phyloP scores from a whole-genome alignment of 169 alveolate species.

The Babesia caballi region DNA sequence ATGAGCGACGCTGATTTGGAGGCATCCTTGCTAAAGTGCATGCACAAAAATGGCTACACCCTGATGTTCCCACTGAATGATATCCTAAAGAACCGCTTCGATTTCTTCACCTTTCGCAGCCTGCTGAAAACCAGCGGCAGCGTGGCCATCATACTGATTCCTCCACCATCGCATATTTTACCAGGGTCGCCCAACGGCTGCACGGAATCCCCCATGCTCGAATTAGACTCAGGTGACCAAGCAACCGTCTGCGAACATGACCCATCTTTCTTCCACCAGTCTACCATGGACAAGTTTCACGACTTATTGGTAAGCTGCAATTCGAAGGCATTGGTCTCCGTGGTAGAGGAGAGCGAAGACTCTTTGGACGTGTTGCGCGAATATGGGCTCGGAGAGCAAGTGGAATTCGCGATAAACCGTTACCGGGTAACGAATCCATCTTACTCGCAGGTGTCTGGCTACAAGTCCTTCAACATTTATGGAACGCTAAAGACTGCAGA shows the following conservation, averaged over 20 bases:
- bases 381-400: neutral
- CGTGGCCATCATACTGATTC: neutral
- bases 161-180: constrained; percentile 4
- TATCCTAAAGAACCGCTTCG: constrained; percentile 11
- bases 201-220: constrained; percentile 25
- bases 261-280: neutral
- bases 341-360: constrained; percentile 13
- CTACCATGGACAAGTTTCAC: constrained; percentile 9
- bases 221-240: neutral
- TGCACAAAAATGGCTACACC: constrained; percentile 2
- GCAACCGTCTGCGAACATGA: constrained; percentile 7
- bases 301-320: neutral
- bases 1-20: constrained; percentile 21
- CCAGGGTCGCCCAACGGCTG: constrained; percentile 25
- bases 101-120: neutral
- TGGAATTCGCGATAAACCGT: neutral
- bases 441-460: neutral
- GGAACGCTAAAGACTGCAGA: neutral
- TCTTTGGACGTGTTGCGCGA: neutral
- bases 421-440: neutral
- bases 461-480: constrained; percentile 1
- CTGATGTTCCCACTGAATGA: neutral
- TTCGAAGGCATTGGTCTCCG: constrained; percentile 4
- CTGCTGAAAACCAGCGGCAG: constrained; percentile 12
- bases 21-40: neutral